Evolutionary conservation across 202 grass and related monocot genomes (phyloP).

Genomic region (Dendrocalamus latiflorus): DNA sequence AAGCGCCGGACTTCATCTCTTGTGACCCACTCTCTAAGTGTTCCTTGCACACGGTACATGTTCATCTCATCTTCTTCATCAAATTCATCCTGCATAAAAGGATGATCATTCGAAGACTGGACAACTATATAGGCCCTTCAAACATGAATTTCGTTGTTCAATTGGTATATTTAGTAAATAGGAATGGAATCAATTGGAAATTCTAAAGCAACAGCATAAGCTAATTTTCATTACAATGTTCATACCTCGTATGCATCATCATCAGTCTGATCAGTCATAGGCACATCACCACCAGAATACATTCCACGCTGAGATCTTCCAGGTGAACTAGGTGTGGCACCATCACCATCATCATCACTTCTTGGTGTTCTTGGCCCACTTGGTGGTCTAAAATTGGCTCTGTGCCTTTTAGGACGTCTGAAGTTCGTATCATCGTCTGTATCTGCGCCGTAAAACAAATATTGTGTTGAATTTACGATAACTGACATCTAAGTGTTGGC

Average conservation of each 20-base stretch:
- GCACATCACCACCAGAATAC: conserved; percentile 75
- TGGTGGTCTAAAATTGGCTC: conserved; percentile 67
- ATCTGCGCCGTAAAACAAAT: conserved; percentile 40
- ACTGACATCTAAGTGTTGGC: neutral
- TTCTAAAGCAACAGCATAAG: conserved; percentile 12
- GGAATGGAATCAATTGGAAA: neutral
- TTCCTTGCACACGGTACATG: conserved; percentile 98
- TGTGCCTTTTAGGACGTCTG: conserved; percentile 84
- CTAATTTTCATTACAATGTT: neutral
- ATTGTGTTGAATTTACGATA: conserved; percentile 16
- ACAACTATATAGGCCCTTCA: neutral
- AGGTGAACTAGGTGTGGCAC: conserved; percentile 77
- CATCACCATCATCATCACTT: conserved; percentile 89
- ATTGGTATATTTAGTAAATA: neutral
- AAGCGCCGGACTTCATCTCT: conserved; percentile 97
- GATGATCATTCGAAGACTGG: neutral
- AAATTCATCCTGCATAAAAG: conserved; percentile 73
- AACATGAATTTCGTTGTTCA: neutral
- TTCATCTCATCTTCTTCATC: conserved; percentile 97
- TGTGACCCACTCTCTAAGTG: conserved; percentile 93
- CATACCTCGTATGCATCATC: conserved; percentile 89
- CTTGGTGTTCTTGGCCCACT: conserved; percentile 61
- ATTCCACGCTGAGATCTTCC: conserved; percentile 73
- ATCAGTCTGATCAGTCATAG: conserved; percentile 90
- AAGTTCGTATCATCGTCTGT: conserved; percentile 80